A percentile compares a stretch with the other conserved stretches of the same genome.
These are phyloP conservation scores for Firmiana major DNA, from an alignment of 345 rosid genomes.

Conservation along the genomic window DNA sequence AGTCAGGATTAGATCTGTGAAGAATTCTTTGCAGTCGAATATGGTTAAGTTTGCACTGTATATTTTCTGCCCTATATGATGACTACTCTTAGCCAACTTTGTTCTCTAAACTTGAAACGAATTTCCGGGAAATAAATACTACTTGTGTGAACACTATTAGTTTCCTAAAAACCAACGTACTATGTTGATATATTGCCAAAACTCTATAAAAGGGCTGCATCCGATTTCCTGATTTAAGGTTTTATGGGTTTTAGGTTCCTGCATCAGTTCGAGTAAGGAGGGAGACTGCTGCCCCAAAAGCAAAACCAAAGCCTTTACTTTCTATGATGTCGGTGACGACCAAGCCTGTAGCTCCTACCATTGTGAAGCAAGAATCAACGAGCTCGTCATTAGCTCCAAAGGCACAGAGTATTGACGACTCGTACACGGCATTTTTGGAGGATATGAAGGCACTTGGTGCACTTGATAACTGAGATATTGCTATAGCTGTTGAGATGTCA, in stretches of 20 bases:
- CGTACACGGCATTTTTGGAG: conserved; percentile 80
- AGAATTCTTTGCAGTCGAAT: not conserved
- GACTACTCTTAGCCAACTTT: too few species aligned
- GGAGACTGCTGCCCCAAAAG: conserved; percentile 60
- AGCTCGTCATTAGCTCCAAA: conserved; percentile 48
- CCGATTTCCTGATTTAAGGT: not conserved
- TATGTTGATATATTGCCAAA: not conserved
- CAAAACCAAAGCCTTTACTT: conserved; percentile 56
- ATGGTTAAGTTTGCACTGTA: not conserved
- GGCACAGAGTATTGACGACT: conserved; percentile 78
- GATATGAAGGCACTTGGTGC: conserved; percentile 99
- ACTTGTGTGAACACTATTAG: not conserved
- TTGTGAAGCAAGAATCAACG: conserved; percentile 44
- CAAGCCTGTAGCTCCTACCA: conserved; percentile 41
- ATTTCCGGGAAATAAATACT: not conserved
- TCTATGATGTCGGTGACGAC: conserved; percentile 26
- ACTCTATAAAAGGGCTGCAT: not conserved
- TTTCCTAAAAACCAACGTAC: not conserved
- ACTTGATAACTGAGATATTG: conserved; percentile 64
- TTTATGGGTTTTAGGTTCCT: conserved; percentile 59
- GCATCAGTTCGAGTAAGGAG: conserved; percentile 96
- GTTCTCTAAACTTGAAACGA: not conserved
- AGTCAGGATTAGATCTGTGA: not conserved
- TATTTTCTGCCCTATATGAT: not conserved
- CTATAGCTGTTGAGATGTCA: not conserved